Base-by-base conservation (phyloP, 1,139 yeast species). In the Zygosaccharomyces sapae region DNA sequence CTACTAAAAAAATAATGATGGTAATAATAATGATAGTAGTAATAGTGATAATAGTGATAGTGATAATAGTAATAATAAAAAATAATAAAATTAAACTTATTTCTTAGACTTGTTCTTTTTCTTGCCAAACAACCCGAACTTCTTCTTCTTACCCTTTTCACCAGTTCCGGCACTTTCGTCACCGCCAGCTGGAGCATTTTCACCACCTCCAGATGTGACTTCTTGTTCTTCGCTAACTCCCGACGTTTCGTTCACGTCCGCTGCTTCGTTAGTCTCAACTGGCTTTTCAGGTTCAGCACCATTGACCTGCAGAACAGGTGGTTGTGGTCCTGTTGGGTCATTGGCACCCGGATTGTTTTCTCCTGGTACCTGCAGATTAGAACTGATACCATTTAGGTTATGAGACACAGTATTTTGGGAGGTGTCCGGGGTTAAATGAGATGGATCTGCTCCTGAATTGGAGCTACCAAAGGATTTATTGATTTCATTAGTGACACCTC, bases 121-220 rank as follows among this genome's bases (percentile, higher is more conserved):
- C 48, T 58, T 59, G 33, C 58, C 55, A 41, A 62, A 61, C 19
- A 60, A 48, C 12, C 63, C 61, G 48, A 62, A 61, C 43, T 58
- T 61, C 50, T 55, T 57, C 46, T 58, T 58, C 43, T 58, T 58
- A 19, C 56, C 57, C 41, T 49, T 51, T 18, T 50, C 49, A 38
- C 50, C 43, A n/a, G 46, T 51, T 9, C 35, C 33, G 10, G 30
- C 41, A 30, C 33, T 13, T 19, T 33, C 42, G 13, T 47, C 44
- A 10, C 33, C 47, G 12, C 40, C 50, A 33, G 24, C 45, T 5
- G 39, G 18, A 9, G 29, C 33, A 12, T 41, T 38, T 20, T 16
- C 44, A 25, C 41, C 41, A 34, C 38, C 43, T 13, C 30, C 33
- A 13, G 47, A 9, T 13, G 27, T 35, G 8, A 29, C 39, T 4